Evolutionary conservation across 345 rosid species (phyloP).

Genomic region (Angophora floribunda): DNA sequence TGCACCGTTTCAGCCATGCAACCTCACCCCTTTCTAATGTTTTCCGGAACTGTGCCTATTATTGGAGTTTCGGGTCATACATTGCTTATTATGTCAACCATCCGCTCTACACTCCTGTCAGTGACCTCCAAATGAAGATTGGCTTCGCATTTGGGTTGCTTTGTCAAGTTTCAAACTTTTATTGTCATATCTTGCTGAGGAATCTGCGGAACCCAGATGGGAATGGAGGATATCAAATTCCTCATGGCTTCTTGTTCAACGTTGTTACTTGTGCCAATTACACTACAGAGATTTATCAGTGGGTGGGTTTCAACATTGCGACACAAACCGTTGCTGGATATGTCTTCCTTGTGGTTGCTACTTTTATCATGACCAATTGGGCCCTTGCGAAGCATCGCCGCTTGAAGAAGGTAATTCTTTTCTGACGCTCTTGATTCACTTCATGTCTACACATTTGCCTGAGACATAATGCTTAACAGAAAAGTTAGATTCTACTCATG

Average conservation of each 20-base stretch:
- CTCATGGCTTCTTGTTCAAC: constrained; percentile 85
- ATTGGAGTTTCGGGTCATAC: constrained; percentile 84
- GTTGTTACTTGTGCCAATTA: constrained; percentile 97
- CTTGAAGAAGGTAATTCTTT: constrained; percentile 61
- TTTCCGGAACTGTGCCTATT: constrained; percentile 89
- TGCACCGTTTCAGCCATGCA: constrained; percentile 91
- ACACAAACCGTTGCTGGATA: constrained; percentile 93
- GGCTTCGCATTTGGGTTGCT: constrained; percentile 84
- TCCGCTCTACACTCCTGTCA: constrained; percentile 85
- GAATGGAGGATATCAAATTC: constrained; percentile 87
- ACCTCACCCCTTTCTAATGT: constrained; percentile 90
- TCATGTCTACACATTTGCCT: not conserved
- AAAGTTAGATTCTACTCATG: not conserved
- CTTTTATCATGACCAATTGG: constrained; percentile 93
- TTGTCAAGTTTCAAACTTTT: constrained; percentile 76
- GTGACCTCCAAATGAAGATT: constrained; percentile 88
- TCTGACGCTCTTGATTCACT: not conserved
- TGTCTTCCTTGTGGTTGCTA: constrained; percentile 69
- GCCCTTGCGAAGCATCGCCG: constrained; percentile 94
- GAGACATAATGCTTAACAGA: not conserved
- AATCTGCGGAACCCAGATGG: constrained; percentile 69
- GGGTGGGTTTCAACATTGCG: constrained; percentile 95
- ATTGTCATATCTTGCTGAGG: constrained; percentile 80
- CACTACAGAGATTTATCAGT: constrained; percentile 94
- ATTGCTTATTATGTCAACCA: constrained; percentile 94